Evolutionary conservation across 345 rosid genomes (phyloP).

Genomic region (Limnanthes douglasii): DNA sequence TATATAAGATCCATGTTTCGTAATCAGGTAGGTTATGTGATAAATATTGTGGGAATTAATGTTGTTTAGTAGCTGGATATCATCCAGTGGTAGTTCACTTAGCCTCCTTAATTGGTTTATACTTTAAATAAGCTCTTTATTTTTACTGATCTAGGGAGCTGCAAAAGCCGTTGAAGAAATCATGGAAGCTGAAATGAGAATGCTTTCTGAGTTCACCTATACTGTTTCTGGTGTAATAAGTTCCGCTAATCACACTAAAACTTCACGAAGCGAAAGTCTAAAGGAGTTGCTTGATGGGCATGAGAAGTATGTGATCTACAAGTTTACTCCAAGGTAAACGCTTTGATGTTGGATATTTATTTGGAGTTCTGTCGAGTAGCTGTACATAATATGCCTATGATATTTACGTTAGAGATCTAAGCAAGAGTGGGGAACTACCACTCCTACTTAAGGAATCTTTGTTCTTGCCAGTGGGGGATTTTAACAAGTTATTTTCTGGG

Average conservation of each 20-base stretch:
- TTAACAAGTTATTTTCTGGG: too few relatives aligned
- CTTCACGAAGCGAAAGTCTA: conserved; percentile 52
- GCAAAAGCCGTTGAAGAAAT: conserved; percentile 32
- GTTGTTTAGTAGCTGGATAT: background rate
- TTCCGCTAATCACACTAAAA: conserved; percentile 34
- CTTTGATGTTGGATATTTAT: conserved; percentile 4
- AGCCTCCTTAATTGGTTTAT: background rate
- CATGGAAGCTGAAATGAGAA: conserved; percentile 32
- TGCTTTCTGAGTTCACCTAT: conserved; percentile 22
- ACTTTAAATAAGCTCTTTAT: too few relatives aligned
- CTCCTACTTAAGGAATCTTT: too few relatives aligned
- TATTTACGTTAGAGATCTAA: too few relatives aligned
- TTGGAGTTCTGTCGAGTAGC: background rate
- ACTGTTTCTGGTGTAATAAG: conserved; percentile 55
- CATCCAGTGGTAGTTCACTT: background rate
- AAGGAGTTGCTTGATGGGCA: conserved; percentile 33
- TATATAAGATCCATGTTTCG: too few relatives aligned
- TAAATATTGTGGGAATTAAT: conserved; percentile 11
- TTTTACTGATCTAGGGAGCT: conserved; percentile 22
- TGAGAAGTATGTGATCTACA: conserved; percentile 50
- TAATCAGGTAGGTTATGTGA: too few relatives aligned
- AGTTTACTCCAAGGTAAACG: conserved; percentile 52
- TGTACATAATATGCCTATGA: background rate
- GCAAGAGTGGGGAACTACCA: too few relatives aligned
- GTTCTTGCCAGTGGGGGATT: too few relatives aligned